A percentile compares a stretch with the other conserved stretches of the same genome.
These are phyloP conservation scores for Rutstroemia sp. DNA, from an alignment of 2,329 filamentous ascomycete species.

Conservation along the genomic window DNA sequence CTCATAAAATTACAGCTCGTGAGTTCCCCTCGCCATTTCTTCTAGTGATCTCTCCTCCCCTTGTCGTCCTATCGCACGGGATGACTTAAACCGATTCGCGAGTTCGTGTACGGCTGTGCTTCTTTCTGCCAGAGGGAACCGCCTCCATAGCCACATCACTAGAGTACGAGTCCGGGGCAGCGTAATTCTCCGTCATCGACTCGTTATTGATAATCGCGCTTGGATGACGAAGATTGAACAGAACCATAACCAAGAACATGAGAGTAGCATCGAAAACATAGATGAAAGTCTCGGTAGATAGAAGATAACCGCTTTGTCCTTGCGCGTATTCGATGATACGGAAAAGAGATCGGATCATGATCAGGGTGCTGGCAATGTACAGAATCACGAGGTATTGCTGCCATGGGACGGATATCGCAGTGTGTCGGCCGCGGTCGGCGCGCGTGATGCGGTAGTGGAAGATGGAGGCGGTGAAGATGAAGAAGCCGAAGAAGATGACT, in stretches of 20 bases:
- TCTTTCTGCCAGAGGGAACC: too few species aligned
- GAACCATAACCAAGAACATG: slow-evolving; percentile 32
- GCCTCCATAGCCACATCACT: too few species aligned
- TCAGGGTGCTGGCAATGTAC: slow-evolving; percentile 36
- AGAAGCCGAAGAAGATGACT: slow-evolving; percentile 44
- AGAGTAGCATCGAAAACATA: slow-evolving; percentile 39
- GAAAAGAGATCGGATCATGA: slow-evolving; percentile 41
- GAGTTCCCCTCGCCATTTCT: too few species aligned
- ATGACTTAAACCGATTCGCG: too few species aligned
- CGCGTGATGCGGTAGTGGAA: slow-evolving; percentile 16
- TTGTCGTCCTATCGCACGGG: too few species aligned
- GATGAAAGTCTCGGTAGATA: slow-evolving; percentile 37
- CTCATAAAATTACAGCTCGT: too few species aligned
- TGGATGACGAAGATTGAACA: slow-evolving; percentile 31
- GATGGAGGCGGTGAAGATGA: slow-evolving; percentile 29
- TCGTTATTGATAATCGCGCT: slow-evolving; percentile 9
- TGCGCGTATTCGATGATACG: slow-evolving; percentile 40
- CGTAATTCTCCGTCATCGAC: too few species aligned
- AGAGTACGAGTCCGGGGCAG: too few species aligned
- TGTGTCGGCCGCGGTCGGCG: slow-evolving; percentile 8
- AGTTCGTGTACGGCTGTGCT: too few species aligned
- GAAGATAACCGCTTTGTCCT: slow-evolving; percentile 37
- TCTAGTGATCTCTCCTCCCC: too few species aligned
- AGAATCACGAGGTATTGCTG: slow-evolving; percentile 34
- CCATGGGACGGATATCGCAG: slow-evolving; percentile 11